Conservation (phyloP, 2,329 filamentous ascomycete species). For the Arthrinium phaeospermum region DNA sequence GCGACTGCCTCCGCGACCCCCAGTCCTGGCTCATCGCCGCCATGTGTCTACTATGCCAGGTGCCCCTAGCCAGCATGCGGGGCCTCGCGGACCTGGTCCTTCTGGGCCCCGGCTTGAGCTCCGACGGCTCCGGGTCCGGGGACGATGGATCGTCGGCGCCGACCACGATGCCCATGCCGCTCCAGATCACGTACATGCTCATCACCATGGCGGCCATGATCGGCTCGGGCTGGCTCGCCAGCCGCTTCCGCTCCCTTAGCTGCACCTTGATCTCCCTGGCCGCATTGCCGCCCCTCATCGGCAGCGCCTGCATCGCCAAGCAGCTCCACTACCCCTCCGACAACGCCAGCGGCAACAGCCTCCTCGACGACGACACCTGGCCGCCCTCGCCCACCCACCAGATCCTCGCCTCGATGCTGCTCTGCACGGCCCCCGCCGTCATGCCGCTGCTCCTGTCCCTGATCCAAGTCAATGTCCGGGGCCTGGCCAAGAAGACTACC, state of each 20-base stretch:
- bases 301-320: slow-evolving; percentile 58
- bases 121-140: slow-evolving; percentile 46
- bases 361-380: slow-evolving; percentile 31
- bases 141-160: neutral
- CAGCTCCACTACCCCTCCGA: slow-evolving; percentile 27
- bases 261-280: slow-evolving; percentile 57
- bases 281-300: slow-evolving; percentile 57
- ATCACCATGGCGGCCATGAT: slow-evolving; percentile 55
- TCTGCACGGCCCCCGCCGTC: slow-evolving; percentile 58
- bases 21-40: slow-evolving; percentile 66
- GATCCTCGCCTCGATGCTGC: slow-evolving; percentile 63
- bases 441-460: slow-evolving; percentile 62
- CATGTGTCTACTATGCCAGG: slow-evolving; percentile 59
- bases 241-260: slow-evolving; percentile 55
- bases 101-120: slow-evolving; percentile 57
- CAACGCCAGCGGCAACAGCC: neutral
- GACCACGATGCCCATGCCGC: slow-evolving; percentile 25
- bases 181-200: slow-evolving; percentile 64
- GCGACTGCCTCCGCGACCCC: slow-evolving; percentile 60
- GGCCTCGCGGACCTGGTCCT: slow-evolving; percentile 64
- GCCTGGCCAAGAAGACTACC: slow-evolving; percentile 67
- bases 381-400: slow-evolving; percentile 48
- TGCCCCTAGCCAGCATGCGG: slow-evolving; percentile 67
- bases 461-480: slow-evolving; percentile 60
- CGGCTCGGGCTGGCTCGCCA: slow-evolving; percentile 56